Base-by-base conservation (phyloP, 345 rosid genomes). In the Citrus unshiu region DNA sequence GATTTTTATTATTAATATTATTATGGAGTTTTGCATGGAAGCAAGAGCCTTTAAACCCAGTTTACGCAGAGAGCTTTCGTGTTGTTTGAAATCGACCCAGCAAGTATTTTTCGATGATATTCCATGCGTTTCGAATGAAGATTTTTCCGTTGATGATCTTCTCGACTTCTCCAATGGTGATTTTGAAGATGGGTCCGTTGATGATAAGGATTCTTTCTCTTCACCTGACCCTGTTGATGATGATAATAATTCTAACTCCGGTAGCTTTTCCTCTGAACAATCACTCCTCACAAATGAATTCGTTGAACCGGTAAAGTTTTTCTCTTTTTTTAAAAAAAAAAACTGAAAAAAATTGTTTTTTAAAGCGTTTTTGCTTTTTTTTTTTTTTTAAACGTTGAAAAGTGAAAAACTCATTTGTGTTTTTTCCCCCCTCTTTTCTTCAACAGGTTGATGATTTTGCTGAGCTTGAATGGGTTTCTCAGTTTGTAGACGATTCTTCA, bases 91-190 rank as follows among this genome's bases (percentile, higher is more conserved):
- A 51, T 37, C 78, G 43, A 64, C 82, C 76, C 91, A 83, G 3
- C 89, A 85, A 30, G 82, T 61, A 54, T 58, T 65, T 35, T 61
- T 77, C 0, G 92, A 90, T 7, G 92, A 93, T 76, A 54, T 86
- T 1, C 39, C 57, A 71, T 69, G 76, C 21, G 51, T 13, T 56
- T 67, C 68, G 75, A 35, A 67, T 4, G 97, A 91, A 37, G 93
- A 91, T 78, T 91, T 91, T 81, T 87, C 94, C 3, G 91, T 93
- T 60, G 97, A 93, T 37, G 86, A 91, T 74, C 90, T 93, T 83
- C 81, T 93, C 1, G 91, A 93, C 74, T 89, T 93, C 83, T 90
- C 95, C 25, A 67, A 74, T 13, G 88, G 82, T 46, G 89, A 85
- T 59, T 78, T 83, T 21, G 81, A 77, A 58, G 88, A 82, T 10